Percentiles rank a stretch among this genome's conserved stretches.
Conservation (phyloP, 2,329 filamentous ascomycete species). For the Cercospora beticola region DNA sequence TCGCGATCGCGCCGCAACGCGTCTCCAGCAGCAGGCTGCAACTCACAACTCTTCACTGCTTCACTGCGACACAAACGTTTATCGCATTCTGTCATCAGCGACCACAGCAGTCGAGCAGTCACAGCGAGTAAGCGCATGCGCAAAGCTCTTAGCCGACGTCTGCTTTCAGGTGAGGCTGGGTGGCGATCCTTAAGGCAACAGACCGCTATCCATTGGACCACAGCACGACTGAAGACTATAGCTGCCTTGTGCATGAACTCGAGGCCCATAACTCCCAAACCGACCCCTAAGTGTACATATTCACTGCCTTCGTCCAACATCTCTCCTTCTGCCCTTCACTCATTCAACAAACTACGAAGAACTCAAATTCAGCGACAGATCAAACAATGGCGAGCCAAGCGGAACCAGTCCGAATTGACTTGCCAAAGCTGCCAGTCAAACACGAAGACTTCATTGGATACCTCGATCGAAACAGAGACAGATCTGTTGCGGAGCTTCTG, state of each 20-base stretch:
- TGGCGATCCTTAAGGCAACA: neutral
- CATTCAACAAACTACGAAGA: neutral
- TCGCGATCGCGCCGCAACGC: neutral
- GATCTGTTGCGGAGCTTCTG: constrained; percentile 58
- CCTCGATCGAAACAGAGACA: constrained; percentile 56
- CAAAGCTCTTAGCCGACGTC: neutral
- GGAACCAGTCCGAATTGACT: constrained; percentile 18
- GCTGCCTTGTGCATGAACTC: neutral
- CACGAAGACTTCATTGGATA: constrained; percentile 51
- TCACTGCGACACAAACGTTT: neutral
- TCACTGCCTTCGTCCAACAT: neutral
- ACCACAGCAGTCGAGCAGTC: neutral
- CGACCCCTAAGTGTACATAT: neutral
- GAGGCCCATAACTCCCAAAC: neutral
- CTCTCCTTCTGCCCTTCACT: neutral
- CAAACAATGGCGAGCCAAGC: constrained; percentile 18
- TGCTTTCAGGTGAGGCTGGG: neutral
- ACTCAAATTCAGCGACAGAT: constrained; percentile 1
- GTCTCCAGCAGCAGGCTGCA: neutral
- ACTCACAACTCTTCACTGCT: neutral
- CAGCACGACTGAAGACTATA: neutral
- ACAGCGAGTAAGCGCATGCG: neutral
- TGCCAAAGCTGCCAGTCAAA: constrained; percentile 42
- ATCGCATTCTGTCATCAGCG: neutral
- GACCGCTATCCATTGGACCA: neutral